phyloP scores from a whole-genome alignment of 805 yeast species.

The Blastobotrys mokoenaii region DNA sequence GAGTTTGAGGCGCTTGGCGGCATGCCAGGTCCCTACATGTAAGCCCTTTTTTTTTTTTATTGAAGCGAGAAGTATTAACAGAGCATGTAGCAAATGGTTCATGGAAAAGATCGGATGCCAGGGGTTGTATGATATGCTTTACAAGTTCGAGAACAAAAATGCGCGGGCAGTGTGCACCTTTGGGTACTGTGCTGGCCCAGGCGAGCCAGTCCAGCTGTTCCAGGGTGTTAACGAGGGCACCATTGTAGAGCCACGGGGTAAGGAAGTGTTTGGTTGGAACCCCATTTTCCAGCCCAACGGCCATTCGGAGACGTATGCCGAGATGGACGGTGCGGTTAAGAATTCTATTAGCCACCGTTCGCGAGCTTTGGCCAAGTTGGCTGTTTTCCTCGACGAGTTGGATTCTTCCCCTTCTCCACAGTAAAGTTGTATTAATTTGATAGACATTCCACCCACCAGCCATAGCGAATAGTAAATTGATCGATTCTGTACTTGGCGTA shows the following conservation, averaged over 20 bases:
- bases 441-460: not conserved
- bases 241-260: constrained; percentile 74
- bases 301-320: constrained; percentile 71
- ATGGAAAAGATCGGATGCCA: constrained; percentile 62
- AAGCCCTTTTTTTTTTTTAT: constrained; percentile 6
- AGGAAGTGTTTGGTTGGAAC: constrained; percentile 89
- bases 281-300: constrained; percentile 82
- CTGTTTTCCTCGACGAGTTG: constrained; percentile 36
- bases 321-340: constrained; percentile 69
- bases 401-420: not conserved
- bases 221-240: constrained; percentile 78
- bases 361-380: constrained; percentile 69
- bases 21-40: constrained; percentile 87
- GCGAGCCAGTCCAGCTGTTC: constrained; percentile 59
- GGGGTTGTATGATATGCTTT: constrained; percentile 70
- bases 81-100: constrained; percentile 66
- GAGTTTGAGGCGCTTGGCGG: constrained; percentile 73
- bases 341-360: constrained; percentile 82
- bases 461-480: constrained; percentile 1
- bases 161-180: constrained; percentile 90
- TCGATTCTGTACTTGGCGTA: not conserved
- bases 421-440: not conserved
- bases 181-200: constrained; percentile 83
- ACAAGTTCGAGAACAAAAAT: constrained; percentile 70
- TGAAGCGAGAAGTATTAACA: not conserved